Evolutionary conservation across 192 early-diverging fungal species (phyloP).

Genomic region (Diversispora epigaea): DNA sequence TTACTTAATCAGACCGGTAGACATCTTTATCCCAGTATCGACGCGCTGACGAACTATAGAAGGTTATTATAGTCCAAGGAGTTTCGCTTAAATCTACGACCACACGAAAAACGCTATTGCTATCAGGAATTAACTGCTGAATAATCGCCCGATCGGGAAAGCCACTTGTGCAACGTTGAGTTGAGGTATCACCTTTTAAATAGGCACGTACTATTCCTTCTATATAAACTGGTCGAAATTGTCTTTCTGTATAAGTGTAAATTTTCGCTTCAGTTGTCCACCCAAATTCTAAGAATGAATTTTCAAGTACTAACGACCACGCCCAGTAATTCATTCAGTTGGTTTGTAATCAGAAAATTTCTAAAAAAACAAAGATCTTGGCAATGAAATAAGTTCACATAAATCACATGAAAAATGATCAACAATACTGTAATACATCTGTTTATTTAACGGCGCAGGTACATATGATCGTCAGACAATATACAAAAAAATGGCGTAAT

Average conservation of each 20-base stretch:
- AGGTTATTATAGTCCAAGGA: not conserved
- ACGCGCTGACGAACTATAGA: not conserved
- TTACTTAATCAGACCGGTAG: not conserved
- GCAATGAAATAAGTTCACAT: not conserved
- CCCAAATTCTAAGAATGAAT: not conserved
- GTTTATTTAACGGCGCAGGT: no score
- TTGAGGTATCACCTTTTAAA: not conserved
- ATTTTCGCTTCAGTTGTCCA: not conserved
- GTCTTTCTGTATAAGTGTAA: not conserved
- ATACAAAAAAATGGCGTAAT: no score
- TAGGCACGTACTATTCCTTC: not conserved
- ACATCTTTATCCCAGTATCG: slow-evolving; percentile 9
- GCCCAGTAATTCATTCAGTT: not conserved
- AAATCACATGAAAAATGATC: not conserved
- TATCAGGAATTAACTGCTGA: not conserved
- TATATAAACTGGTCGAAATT: not conserved
- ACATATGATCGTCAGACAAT: no score
- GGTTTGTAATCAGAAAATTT: not conserved
- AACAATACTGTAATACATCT: no score
- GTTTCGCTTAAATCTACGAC: not conserved
- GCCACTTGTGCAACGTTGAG: not conserved
- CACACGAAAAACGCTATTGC: slow-evolving; percentile 1
- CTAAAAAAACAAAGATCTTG: not conserved
- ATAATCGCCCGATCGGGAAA: not conserved
- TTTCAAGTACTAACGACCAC: not conserved